These are phyloP conservation scores for Cryphonectria parasitica DNA, from an alignment of 2,329 filamentous ascomycete species.

Conservation along the genomic window DNA sequence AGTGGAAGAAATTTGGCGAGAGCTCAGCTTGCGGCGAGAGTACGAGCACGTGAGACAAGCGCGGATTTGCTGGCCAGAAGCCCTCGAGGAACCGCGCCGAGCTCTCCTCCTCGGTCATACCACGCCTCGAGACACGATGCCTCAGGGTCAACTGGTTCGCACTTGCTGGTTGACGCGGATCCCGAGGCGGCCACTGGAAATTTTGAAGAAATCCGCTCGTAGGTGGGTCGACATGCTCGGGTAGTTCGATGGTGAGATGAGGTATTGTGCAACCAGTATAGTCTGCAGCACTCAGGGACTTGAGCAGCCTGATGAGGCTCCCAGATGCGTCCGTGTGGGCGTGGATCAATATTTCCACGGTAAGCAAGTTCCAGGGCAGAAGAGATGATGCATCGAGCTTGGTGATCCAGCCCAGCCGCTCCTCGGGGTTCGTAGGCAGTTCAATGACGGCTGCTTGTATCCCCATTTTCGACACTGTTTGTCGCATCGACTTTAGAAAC, in stretches of 20 bases:
- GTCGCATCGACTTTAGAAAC: slow-evolving; percentile 51
- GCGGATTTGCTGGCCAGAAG: slow-evolving; percentile 75
- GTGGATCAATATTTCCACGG: slow-evolving; percentile 83
- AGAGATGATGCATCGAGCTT: slow-evolving; percentile 60
- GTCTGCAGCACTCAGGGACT: slow-evolving; percentile 75
- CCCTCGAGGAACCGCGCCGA: slow-evolving; percentile 80
- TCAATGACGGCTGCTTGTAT: slow-evolving; percentile 64
- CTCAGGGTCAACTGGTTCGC: slow-evolving; percentile 69
- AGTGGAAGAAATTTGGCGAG: slow-evolving; percentile 78
- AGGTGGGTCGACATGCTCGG: slow-evolving; percentile 67
- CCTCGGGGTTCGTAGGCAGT: slow-evolving; percentile 66
- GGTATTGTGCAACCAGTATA: slow-evolving; percentile 72
- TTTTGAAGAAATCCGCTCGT: slow-evolving; percentile 64
- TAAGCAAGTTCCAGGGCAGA: slow-evolving; percentile 70
- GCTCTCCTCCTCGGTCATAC: slow-evolving; percentile 68
- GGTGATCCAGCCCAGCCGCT: slow-evolving; percentile 75
- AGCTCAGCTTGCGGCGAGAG: slow-evolving; percentile 82
- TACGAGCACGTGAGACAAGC: slow-evolving; percentile 76
- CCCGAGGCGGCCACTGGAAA: slow-evolving; percentile 69
- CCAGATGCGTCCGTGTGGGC: slow-evolving; percentile 72
- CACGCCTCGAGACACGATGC: slow-evolving; percentile 68
- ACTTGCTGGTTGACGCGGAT: slow-evolving; percentile 43
- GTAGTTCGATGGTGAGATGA: slow-evolving; percentile 83
- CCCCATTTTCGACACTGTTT: slow-evolving; percentile 14
- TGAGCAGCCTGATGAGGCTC: slow-evolving; percentile 74